A percentile compares a stretch with the other conserved stretches of the same genome.
These are phyloP conservation scores for Zalerion maritima DNA, from an alignment of 495 filamentous ascomycete species.

Conservation along the genomic window DNA sequence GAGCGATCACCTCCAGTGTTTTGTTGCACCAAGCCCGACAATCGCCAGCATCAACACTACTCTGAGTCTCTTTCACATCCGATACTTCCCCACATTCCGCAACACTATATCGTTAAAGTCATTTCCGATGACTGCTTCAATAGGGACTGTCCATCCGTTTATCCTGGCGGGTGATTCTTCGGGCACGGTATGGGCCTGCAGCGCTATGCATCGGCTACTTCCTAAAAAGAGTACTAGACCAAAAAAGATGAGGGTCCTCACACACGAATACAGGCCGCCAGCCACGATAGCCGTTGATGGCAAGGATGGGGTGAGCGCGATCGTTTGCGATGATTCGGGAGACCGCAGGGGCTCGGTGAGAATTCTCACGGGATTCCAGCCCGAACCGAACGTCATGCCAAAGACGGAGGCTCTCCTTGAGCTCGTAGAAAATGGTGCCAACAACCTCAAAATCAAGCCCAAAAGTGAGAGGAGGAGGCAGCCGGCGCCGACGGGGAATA, in stretches of 20 bases:
- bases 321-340: too few relatives aligned
- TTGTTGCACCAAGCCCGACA: constrained; percentile 29
- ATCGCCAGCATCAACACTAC: constrained; percentile 29
- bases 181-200: constrained; percentile 29
- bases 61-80: constrained; percentile 28
- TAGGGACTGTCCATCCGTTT: constrained; percentile 28
- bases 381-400: too few relatives aligned
- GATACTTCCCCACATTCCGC: constrained; percentile 29
- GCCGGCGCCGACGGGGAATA: too few relatives aligned
- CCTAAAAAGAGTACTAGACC: constrained; percentile 22
- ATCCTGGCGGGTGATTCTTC: constrained; percentile 28
- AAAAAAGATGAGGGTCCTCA: constrained; percentile 29
- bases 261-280: constrained; percentile 29
- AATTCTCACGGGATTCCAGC: too few relatives aligned
- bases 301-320: too few relatives aligned
- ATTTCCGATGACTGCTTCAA: constrained; percentile 27
- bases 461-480: too few relatives aligned
- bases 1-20: constrained; percentile 31
- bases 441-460: too few relatives aligned
- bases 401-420: too few relatives aligned
- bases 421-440: too few relatives aligned
- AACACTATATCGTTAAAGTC: constrained; percentile 28
- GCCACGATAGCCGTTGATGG: too few relatives aligned
- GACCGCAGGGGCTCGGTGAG: too few relatives aligned
- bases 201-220: constrained; percentile 30